Percentiles rank a stretch among this genome's conserved stretches.
phyloP scores from a whole-genome alignment of 768 basidiomycete genomes.

The Hortiboletus campestris region DNA sequence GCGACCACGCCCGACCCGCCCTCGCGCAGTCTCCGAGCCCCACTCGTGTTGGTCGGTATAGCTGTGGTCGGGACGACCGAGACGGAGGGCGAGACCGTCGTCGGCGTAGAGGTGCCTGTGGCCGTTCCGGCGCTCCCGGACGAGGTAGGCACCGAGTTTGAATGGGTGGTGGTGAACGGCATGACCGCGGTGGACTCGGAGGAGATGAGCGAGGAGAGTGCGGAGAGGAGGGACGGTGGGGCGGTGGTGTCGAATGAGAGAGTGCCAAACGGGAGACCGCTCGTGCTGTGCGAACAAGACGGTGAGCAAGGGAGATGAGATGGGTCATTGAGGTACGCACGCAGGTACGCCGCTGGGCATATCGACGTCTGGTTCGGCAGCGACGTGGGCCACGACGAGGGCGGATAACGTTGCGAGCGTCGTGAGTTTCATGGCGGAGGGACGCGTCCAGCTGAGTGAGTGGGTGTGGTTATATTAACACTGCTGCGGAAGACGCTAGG shows the following conservation, averaged over 20 bases:
- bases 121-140: no score
- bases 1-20: no score
- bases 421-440: constrained; percentile 14
- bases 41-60: no score
- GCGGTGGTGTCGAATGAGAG: constrained; percentile 27
- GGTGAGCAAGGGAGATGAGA: no score
- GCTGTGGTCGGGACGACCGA: no score
- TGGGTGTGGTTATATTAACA: background rate
- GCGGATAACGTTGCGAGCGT: constrained; percentile 1
- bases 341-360: constrained; percentile 18
- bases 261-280: constrained; percentile 14
- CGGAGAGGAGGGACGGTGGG: constrained; percentile 15
- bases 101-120: no score
- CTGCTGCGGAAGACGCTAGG: background rate
- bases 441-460: background rate
- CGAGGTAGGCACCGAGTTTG: background rate
- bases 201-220: constrained; percentile 27
- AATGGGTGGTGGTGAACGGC: constrained; percentile 1
- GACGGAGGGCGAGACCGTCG: no score
- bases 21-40: no score
- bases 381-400: constrained; percentile 8
- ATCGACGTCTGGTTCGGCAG: constrained; percentile 7
- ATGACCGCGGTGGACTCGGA: constrained; percentile 21
- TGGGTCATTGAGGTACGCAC: no score
- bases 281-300: constrained; percentile 16